Conservation (phyloP, 2,329 filamentous ascomycete species). For the Geosmithia morbida region DNA sequence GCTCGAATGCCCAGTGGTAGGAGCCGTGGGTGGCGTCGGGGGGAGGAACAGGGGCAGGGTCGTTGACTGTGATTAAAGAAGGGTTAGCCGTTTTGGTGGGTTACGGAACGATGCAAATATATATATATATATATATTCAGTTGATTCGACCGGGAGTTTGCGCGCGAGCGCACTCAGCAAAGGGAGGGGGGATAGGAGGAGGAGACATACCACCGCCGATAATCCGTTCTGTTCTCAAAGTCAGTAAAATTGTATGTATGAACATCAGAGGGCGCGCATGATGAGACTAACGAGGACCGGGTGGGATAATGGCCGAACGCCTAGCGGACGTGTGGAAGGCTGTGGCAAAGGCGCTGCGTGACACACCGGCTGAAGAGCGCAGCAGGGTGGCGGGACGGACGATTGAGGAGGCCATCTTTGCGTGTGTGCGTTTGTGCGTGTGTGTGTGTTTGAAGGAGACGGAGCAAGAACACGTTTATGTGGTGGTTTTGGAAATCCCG, state of each 20-base stretch:
- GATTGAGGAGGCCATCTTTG: constrained; percentile 36
- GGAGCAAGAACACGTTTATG: neutral
- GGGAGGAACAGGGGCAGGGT: constrained; percentile 61
- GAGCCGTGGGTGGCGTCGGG: constrained; percentile 71
- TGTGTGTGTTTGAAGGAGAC: neutral
- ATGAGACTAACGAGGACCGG: constrained; percentile 55
- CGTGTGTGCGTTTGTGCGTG: neutral
- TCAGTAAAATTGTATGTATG: neutral
- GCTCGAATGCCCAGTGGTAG: constrained; percentile 98
- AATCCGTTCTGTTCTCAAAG: constrained; percentile 45
- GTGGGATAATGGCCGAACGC: constrained; percentile 67
- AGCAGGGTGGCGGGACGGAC: constrained; percentile 35
- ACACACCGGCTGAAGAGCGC: neutral
- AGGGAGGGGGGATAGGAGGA: too few relatives aligned
- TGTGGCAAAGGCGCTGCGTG: constrained; percentile 26
- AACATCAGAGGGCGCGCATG: neutral
- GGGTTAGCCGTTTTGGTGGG: neutral
- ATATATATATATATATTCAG: neutral
- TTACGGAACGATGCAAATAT: too few relatives aligned
- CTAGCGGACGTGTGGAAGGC: constrained; percentile 77
- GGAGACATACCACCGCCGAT: constrained; percentile 63
- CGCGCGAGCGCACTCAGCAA: neutral
- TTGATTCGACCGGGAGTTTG: neutral
- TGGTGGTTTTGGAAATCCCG: neutral
- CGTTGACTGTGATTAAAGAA: constrained; percentile 50